Evolutionary conservation across 208 protist species (phyloP).

Genomic region (Blechomonas ayalai): DNA sequence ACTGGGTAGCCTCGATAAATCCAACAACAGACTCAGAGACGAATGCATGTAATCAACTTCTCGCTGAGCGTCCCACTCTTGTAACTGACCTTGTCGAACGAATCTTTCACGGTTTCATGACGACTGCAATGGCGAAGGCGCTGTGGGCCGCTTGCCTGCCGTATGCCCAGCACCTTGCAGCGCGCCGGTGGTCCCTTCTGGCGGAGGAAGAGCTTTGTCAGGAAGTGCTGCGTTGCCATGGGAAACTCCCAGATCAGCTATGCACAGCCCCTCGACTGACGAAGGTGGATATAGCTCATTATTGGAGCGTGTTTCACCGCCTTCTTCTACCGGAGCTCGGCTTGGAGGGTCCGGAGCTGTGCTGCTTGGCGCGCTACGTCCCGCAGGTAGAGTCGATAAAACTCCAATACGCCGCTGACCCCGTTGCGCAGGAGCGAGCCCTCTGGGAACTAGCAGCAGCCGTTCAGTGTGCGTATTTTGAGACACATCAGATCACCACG

Average conservation of each 20-base stretch:
- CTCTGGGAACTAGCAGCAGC: constrained; percentile 11
- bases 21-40: no score
- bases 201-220: constrained; percentile 54
- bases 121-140: constrained; percentile 7
- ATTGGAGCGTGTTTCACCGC: constrained; percentile 57
- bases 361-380: constrained; percentile 52
- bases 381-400: constrained; percentile 23
- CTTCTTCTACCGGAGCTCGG: constrained; percentile 47
- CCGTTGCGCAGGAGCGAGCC: neutral
- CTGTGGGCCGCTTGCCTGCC: constrained; percentile 26
- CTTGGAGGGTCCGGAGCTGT: constrained; percentile 52
- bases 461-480: constrained; percentile 22
- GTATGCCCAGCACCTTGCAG: constrained; percentile 14
- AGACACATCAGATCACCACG: constrained; percentile 12
- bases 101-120: constrained; percentile 39
- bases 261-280: constrained; percentile 34
- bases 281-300: constrained; percentile 29
- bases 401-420: no score
- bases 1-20: no score
- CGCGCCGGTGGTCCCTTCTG: constrained; percentile 34
- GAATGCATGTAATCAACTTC: no score
- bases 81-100: neutral
- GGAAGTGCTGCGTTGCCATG: constrained; percentile 12
- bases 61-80: neutral
- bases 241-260: constrained; percentile 23